Percentiles rank a stretch among this genome's conserved stretches.
phyloP scores from a whole-genome alignment of 176 grass and related monocot genomes.

The Poa pratensis region DNA sequence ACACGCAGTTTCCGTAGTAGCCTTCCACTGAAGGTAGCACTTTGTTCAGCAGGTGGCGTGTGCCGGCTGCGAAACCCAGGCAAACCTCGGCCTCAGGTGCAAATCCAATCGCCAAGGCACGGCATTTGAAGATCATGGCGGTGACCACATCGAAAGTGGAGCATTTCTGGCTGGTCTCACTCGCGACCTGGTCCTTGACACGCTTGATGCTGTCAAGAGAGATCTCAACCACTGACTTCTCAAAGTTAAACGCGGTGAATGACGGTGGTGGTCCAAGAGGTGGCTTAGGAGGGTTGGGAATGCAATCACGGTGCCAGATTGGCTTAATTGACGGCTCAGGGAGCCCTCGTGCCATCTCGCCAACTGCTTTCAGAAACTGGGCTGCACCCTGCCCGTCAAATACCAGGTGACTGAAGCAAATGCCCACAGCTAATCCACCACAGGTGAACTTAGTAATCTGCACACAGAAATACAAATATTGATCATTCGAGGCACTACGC shows the following conservation, averaged over 20 bases:
- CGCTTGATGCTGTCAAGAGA: slow-evolving; percentile 30
- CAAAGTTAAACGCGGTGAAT: slow-evolving; percentile 15
- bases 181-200: slow-evolving; percentile 17
- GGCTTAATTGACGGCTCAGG: background rate
- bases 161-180: slow-evolving; percentile 8
- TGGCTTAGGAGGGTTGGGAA: slow-evolving; percentile 27
- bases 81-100: slow-evolving; percentile 10
- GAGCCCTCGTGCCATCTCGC: slow-evolving; percentile 21
- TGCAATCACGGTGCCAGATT: slow-evolving; percentile 20
- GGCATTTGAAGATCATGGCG: slow-evolving; percentile 30
- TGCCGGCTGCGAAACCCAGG: slow-evolving; percentile 17
- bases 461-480: background rate
- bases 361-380: slow-evolving; percentile 17
- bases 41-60: background rate
- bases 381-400: slow-evolving; percentile 18
- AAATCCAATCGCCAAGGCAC: background rate
- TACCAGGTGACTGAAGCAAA: slow-evolving; percentile 31
- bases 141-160: slow-evolving; percentile 29
- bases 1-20: slow-evolving; percentile 14
- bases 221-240: slow-evolving; percentile 10
- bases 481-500: background rate
- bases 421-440: background rate
- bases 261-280: slow-evolving; percentile 27
- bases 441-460: slow-evolving; percentile 26
- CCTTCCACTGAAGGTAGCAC: background rate